Percentiles rank a stretch among this genome's conserved stretches.
phyloP scores from a whole-genome alignment of 2,329 filamentous ascomycete genomes.

The Colletotrichum neosansevieriae region DNA sequence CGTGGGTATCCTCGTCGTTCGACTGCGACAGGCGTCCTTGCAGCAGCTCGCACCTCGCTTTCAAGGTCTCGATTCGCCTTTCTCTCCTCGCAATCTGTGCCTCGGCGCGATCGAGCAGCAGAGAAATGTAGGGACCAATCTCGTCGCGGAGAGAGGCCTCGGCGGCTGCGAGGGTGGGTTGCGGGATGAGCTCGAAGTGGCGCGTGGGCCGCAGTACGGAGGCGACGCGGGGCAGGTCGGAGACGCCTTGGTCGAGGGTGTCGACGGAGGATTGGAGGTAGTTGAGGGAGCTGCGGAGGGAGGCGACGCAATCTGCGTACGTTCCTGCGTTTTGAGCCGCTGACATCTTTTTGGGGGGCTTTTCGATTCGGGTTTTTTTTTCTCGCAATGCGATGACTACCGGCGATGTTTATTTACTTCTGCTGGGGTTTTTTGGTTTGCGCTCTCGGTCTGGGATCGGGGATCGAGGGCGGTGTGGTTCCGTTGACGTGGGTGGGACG shows the following conservation, averaged over 20 bases:
- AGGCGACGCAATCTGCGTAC: slow-evolving; percentile 70
- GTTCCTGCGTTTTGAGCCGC: slow-evolving; percentile 43
- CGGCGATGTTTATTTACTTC: not conserved
- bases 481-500: not conserved
- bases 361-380: not conserved
- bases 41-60: slow-evolving; percentile 85
- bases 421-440: not conserved
- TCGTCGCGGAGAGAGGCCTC: slow-evolving; percentile 88
- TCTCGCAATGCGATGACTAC: too few species aligned
- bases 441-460: not conserved
- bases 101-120: slow-evolving; percentile 84
- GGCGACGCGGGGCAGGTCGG: slow-evolving; percentile 68
- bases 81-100: slow-evolving; percentile 86
- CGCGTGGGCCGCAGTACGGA: slow-evolving; percentile 63
- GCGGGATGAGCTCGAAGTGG: slow-evolving; percentile 94
- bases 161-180: slow-evolving; percentile 83
- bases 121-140: slow-evolving; percentile 86
- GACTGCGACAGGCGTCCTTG: slow-evolving; percentile 70
- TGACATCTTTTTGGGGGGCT: not conserved
- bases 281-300: slow-evolving; percentile 69
- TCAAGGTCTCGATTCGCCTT: slow-evolving; percentile 84
- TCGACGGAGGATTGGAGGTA: slow-evolving; percentile 71
- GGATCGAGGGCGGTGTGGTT: not conserved
- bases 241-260: slow-evolving; percentile 67
- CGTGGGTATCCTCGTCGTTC: slow-evolving; percentile 43